Base-by-base conservation (phyloP, 2,329 filamentous ascomycete genomes). In the Xylariales sp. region DNA sequence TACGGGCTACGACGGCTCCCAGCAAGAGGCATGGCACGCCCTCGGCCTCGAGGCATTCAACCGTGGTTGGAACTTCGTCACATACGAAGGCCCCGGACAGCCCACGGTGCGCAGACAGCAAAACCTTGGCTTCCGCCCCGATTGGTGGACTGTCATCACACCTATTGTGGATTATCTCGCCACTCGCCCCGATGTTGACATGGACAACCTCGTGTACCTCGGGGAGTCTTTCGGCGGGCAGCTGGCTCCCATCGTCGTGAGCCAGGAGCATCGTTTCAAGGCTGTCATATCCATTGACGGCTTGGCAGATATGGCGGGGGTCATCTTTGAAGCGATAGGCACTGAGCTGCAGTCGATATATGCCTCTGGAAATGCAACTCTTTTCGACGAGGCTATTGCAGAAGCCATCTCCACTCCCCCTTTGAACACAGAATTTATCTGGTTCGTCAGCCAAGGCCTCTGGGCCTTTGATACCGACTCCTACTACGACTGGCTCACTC, bases 81-180 rank as follows among this genome's bases (percentile, higher is more conserved):
- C 53, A 0, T 66, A 59, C 41, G 62, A 66, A 40, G 62, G 62
- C 0, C 62, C 61, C 0, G 61, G 61, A 1, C 60, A 65, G 38
- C 47, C 52, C 1, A 55, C 48, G 3, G 54, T 60, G 2, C 52
- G 54, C 11, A 55, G 62, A 1, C 33, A 57, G 3, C 60, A 65
- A 32, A 40, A 47, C 5, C 29, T 62, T 6, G 59, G 59, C 5
- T 65, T 63, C 42, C 59, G 61, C 27, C 45, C 48, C 1, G 49
- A 65, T 13, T 65, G 61, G 61, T 56, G 59, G 46, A 48, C 48
- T 14, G 60, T 59, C 2, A 53, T 59, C 8, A 55, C 52, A 1
- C 60, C 60, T 5, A 20, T 38, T 15, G 36, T 38, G 17, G 36
- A 38, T 29, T 38, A 24, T 8, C 36, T 38, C 4, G 17, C 36